phyloP scores from a whole-genome alignment of 306 rosid species.

The Quercus wislizeni region DNA sequence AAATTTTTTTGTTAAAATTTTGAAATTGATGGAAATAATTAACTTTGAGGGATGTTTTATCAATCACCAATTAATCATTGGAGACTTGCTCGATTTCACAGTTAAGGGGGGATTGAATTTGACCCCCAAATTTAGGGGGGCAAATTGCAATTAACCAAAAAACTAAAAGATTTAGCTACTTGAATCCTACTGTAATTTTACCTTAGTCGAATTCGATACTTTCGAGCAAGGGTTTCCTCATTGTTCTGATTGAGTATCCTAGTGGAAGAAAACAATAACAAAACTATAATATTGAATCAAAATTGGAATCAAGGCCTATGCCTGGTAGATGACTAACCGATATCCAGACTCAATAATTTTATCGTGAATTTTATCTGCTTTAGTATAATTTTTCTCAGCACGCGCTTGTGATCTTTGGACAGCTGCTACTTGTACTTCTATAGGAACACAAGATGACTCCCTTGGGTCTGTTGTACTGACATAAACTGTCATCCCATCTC shows the following conservation, averaged over 20 bases:
- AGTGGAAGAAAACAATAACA: neutral
- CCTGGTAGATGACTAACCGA: constrained; percentile 40
- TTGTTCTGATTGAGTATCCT: constrained; percentile 57
- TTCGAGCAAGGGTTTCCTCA: constrained; percentile 68
- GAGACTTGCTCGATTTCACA: too few relatives aligned
- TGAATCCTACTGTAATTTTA: constrained; percentile 14
- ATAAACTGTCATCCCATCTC: too few relatives aligned
- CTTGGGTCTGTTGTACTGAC: too few relatives aligned
- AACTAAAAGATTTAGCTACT: constrained; percentile 21
- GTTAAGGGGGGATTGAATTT: too few relatives aligned
- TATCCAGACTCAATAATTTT: constrained; percentile 70
- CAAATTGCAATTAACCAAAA: too few relatives aligned
- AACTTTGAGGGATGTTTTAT: too few relatives aligned
- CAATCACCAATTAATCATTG: too few relatives aligned
- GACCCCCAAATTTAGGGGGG: too few relatives aligned
- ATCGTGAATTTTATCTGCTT: constrained; percentile 71
- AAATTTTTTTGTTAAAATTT: too few relatives aligned
- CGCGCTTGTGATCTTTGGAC: constrained; percentile 59
- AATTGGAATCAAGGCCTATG: neutral
- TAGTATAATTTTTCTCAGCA: constrained; percentile 32
- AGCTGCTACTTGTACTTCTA: too few relatives aligned
- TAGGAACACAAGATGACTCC: too few relatives aligned
- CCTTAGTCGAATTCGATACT: constrained; percentile 88
- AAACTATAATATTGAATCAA: neutral
- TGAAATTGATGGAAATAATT: too few relatives aligned